A percentile compares a stretch with the other conserved stretches of the same genome.
Evolutionary conservation across 1,284 basidiomycete species (phyloP).

Genomic region (Puccinia hordei): DNA sequence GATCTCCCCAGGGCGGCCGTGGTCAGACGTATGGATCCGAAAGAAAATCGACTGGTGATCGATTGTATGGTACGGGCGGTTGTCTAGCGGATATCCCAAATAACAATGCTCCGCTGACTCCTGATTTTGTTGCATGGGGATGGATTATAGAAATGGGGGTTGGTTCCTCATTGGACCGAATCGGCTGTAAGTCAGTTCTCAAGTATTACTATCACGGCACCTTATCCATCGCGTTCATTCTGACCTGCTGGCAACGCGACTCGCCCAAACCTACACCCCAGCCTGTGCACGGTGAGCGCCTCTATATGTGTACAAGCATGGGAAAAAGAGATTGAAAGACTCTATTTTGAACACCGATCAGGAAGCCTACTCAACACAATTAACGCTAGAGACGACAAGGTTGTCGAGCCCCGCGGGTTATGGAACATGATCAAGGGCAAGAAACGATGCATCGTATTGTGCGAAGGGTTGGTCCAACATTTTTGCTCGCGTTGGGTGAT

Average conservation of each 20-base stretch:
- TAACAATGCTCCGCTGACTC: not conserved
- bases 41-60: conserved; percentile 20
- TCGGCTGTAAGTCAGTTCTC: conserved; percentile 60
- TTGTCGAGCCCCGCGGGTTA: conserved; percentile 69
- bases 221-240: not conserved
- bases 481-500: conserved; percentile 51
- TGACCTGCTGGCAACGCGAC: not conserved
- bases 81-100: too few species aligned
- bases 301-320: not conserved
- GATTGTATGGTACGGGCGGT: conserved; percentile 41
- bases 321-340: not conserved
- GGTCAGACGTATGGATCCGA: conserved; percentile 17
- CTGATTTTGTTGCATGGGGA: not conserved
- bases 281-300: conserved; percentile 30
- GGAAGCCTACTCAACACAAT: conserved; percentile 74
- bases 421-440: conserved; percentile 71
- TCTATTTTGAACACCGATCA: conserved; percentile 61
- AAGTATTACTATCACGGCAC: not conserved
- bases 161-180: conserved; percentile 82
- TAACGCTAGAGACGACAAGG: conserved; percentile 82
- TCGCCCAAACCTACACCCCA: not conserved
- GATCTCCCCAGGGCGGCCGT: conserved; percentile 6
- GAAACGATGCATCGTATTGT: conserved; percentile 56
- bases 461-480: conserved; percentile 56
- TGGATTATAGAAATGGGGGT: conserved; percentile 74